phyloP scores from a whole-genome alignment of 768 basidiomycete species.

The Megacollybia marginata region DNA sequence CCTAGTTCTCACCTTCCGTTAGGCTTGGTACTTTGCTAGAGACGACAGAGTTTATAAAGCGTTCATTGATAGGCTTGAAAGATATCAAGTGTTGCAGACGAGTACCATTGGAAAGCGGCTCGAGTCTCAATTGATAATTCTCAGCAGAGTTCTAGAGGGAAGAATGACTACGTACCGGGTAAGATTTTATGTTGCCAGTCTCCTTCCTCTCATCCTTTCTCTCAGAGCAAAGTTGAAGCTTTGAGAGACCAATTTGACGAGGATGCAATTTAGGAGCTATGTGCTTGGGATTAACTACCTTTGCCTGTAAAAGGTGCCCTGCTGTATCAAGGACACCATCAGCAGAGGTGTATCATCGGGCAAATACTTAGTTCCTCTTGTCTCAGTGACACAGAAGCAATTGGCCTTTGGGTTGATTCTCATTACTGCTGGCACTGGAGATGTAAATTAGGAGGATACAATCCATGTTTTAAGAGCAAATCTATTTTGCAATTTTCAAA shows the following conservation, averaged over 20 bases:
- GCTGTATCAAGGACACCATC: conserved; percentile 51
- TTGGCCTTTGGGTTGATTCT: background rate
- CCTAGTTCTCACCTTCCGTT: conserved; percentile 1
- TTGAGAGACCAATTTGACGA: conserved; percentile 59
- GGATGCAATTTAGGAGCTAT: conserved; percentile 18
- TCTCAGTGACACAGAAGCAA: background rate
- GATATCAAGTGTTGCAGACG: conserved; percentile 12
- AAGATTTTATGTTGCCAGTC: conserved; percentile 15
- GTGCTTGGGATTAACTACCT: background rate
- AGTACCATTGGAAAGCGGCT: conserved; percentile 47
- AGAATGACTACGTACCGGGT: conserved; percentile 62
- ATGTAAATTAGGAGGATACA: background rate
- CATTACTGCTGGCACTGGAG: background rate
- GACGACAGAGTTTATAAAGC: conserved; percentile 81
- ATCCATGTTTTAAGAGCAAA: background rate
- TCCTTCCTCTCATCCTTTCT: conserved; percentile 5
- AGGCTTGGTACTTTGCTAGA: conserved; percentile 91
- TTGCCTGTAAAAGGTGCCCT: conserved; percentile 77
- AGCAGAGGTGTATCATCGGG: conserved; percentile 73
- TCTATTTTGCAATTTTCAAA: conserved; percentile 34
- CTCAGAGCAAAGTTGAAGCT: conserved; percentile 56
- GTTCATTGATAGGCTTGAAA: conserved; percentile 39
- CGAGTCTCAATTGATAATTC: conserved; percentile 62
- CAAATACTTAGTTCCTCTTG: conserved; percentile 33
- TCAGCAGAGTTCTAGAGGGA: conserved; percentile 60